Percentiles rank a stretch among this genome's conserved stretches.
Evolutionary conservation across 2,329 filamentous ascomycete genomes (phyloP).

Genomic region (Spiromastix sp.): DNA sequence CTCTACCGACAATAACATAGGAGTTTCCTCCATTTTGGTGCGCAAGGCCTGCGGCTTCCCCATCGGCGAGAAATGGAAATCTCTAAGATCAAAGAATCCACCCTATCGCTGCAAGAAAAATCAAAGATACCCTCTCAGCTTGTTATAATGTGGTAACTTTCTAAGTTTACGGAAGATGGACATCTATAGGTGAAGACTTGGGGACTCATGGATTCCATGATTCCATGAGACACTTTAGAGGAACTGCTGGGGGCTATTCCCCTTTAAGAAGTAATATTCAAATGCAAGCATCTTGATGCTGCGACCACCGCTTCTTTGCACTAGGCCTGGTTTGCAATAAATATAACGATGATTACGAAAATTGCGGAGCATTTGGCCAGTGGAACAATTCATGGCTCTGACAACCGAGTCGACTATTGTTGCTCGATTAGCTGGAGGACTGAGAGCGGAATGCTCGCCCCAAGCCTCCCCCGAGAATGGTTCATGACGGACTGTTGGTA

Average conservation of each 20-base stretch:
- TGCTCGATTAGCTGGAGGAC: conserved; percentile 13
- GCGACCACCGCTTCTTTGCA: conserved; percentile 4
- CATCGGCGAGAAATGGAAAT: conserved; percentile 16
- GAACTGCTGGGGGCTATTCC: conserved; percentile 13
- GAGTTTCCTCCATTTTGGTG: conserved; percentile 24
- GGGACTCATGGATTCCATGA: conserved; percentile 11
- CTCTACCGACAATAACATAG: conserved; percentile 18
- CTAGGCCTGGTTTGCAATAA: conserved; percentile 1
- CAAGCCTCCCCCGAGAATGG: no score
- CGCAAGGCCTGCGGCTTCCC: conserved; percentile 21
- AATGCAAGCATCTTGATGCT: conserved; percentile 12
- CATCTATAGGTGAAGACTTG: conserved; percentile 11
- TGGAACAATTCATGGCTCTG: conserved; percentile 18
- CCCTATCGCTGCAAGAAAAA: conserved; percentile 11
- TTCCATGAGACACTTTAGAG: conserved; percentile 10
- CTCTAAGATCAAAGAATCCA: no score
- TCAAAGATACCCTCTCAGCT: conserved; percentile 19
- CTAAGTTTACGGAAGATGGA: conserved; percentile 12
- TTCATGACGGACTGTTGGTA: no score
- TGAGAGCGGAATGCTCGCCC: no score
- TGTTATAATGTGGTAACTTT: conserved; percentile 17
- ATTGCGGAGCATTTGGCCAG: conserved; percentile 10
- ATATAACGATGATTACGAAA: conserved; percentile 10
- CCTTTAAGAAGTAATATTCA: conserved; percentile 11
- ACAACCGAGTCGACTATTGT: conserved; percentile 19